These are phyloP conservation scores for Chytridium lagenaria DNA, from an alignment of 371 early-diverging fungal species.

Conservation along the genomic window DNA sequence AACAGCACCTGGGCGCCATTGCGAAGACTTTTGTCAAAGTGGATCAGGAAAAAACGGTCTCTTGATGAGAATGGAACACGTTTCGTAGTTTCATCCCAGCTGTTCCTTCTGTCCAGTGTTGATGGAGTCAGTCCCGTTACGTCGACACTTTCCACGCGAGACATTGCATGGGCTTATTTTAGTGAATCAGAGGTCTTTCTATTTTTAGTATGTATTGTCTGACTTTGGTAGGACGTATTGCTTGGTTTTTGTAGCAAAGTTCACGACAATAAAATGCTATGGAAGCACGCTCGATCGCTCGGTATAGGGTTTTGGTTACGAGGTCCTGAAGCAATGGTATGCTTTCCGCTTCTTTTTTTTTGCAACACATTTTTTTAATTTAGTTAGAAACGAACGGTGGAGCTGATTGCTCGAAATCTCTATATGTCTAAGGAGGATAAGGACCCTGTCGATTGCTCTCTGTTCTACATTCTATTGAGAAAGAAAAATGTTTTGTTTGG, in stretches of 20 bases:
- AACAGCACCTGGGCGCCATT: conserved; percentile 64
- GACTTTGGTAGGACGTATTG: conserved; percentile 65
- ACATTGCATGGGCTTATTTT: conserved; percentile 85
- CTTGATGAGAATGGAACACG: conserved; percentile 91
- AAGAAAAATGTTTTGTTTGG: conserved; percentile 87
- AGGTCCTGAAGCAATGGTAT: conserved; percentile 75
- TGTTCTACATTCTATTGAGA: conserved; percentile 85
- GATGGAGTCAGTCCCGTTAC: conserved; percentile 52
- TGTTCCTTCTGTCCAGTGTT: conserved; percentile 69
- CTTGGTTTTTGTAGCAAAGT: conserved; percentile 69
- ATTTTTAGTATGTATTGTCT: background rate
- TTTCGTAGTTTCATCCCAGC: conserved; percentile 74
- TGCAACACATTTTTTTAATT: background rate
- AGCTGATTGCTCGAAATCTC: conserved; percentile 85
- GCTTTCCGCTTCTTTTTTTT: conserved; percentile 14
- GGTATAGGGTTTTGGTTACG: conserved; percentile 89
- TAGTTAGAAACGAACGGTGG: conserved; percentile 67
- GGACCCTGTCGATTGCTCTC: conserved; percentile 82
- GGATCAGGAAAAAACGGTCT: conserved; percentile 68
- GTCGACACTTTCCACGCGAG: conserved; percentile 71
- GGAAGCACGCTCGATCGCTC: conserved; percentile 79
- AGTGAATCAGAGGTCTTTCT: conserved; percentile 80
- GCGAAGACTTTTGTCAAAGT: conserved; percentile 70
- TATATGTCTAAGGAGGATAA: conserved; percentile 72
- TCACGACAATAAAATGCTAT: conserved; percentile 70